Base-by-base conservation (phyloP, 345 rosid genomes). In the Orychophragmus violaceus region DNA sequence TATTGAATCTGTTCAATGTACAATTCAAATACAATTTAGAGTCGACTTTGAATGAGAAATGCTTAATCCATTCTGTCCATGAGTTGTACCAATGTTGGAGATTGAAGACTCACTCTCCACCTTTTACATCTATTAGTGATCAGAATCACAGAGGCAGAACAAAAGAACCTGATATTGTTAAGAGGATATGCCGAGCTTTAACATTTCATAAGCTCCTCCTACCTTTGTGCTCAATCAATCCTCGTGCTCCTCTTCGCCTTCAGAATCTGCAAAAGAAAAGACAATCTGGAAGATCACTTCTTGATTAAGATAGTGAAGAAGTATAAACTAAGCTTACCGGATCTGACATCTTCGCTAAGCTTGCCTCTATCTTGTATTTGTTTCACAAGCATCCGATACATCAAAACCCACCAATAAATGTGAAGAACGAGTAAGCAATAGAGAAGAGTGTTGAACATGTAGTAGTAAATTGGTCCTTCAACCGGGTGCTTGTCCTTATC, bases 361-460 rank as follows among this genome's bases (percentile, higher is more conserved):
- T 78, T 75, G 76, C 95, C 90, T 62, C 84, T 64, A 8, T 82
- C 79, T 29, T 66, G 76, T 63, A 92, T 75, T 83, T 82, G 95
- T 51, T 62, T 41, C 48, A 74, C 76, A 29, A 86, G 68, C 95
- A 92, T 86, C 59, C 83, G 66, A 64, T 76, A 41, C 78, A 87
- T 80, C 80, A 89, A 71, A 55, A 58, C 72, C 88, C 93, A 87
- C 95, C 96, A 92, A 81, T 92, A 87, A 25, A 83, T 58, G 59
- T 92, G 79, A 18, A 87, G 72, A 66, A 84, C 81, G 65, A 84
- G 82, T 70, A 92, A 72, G 79, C 82, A 81, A 75, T 80, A 79
- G 5, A 92, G 84, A 33, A 87, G 96, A 66, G 88, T 83, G 67
- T 92, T 92, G 69, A 89, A 92, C 65, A 84, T 37, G 76, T 87